These are phyloP conservation scores for Pyrenochaeta sp. DNA, from an alignment of 2,329 filamentous ascomycete species.

Conservation along the genomic window DNA sequence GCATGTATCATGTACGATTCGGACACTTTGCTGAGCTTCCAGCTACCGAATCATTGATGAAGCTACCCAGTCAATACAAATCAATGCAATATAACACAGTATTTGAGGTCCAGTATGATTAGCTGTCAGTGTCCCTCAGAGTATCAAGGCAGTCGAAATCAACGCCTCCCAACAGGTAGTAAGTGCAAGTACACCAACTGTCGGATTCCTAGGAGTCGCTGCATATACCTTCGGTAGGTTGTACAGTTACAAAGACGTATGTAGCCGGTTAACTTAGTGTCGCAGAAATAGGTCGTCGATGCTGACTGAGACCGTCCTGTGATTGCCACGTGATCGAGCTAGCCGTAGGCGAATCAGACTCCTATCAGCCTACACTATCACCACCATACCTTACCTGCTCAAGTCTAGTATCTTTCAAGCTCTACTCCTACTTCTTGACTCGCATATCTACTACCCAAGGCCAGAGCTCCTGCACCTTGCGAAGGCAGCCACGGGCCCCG, in stretches of 20 bases:
- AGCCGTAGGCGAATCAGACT: neutral
- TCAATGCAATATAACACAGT: no score
- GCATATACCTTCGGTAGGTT: no score
- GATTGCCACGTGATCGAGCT: neutral
- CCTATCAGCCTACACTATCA: neutral
- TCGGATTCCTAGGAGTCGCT: no score
- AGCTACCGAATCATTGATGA: slow-evolving; percentile 8
- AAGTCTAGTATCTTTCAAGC: neutral
- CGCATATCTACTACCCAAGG: neutral
- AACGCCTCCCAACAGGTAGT: no score
- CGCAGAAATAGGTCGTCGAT: neutral
- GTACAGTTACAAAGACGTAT: no score
- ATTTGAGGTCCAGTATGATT: no score
- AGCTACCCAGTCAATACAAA: no score
- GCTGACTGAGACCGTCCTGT: neutral
- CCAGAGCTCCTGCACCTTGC: neutral
- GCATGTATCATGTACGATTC: neutral
- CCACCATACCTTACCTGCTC: neutral
- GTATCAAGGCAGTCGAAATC: no score
- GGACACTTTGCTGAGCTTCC: slow-evolving; percentile 13
- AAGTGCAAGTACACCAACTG: no score
- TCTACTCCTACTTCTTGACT: neutral
- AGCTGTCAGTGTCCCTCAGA: no score
- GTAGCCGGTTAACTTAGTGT: no score
- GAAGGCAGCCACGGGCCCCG: slow-evolving; percentile 9